Conservation (phyloP, 2,329 filamentous ascomycete genomes). For the Domatiomyces globalis region DNA sequence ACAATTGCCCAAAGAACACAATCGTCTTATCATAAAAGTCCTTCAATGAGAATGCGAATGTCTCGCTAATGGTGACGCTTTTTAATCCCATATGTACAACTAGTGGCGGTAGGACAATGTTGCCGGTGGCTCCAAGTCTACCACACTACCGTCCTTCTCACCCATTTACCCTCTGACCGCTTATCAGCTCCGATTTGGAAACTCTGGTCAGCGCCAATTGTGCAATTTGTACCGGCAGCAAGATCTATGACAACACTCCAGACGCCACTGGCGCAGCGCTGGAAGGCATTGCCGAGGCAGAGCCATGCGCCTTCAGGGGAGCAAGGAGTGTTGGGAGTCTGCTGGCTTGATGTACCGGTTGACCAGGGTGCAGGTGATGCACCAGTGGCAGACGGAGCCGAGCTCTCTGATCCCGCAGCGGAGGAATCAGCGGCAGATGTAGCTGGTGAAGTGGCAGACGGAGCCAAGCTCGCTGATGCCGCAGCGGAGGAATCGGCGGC, state of each 20-base stretch:
- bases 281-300: conserved; percentile 45
- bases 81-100: background rate
- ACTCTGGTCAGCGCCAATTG: conserved; percentile 20
- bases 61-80: background rate
- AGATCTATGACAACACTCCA: conserved; percentile 28
- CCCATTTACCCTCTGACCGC: conserved; percentile 2
- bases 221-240: conserved; percentile 42
- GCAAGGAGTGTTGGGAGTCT: conserved; percentile 34
- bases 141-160: background rate
- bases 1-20: background rate
- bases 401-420: conserved; percentile 2
- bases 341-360: conserved; percentile 18
- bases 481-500: conserved; percentile 1
- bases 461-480: conserved; percentile 1
- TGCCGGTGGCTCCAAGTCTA: background rate
- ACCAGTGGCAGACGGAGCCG: conserved; percentile 4
- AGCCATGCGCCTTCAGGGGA: conserved; percentile 43
- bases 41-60: conserved; percentile 4
- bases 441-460: background rate
- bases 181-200: background rate
- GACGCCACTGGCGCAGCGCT: conserved; percentile 46
- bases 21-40: conserved; percentile 1
- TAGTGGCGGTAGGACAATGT: background rate
- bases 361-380: conserved; percentile 18
- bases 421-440: conserved; percentile 1